Base-by-base conservation (phyloP, 1,284 basidiomycete genomes). In the Blastosporella zonata region DNA sequence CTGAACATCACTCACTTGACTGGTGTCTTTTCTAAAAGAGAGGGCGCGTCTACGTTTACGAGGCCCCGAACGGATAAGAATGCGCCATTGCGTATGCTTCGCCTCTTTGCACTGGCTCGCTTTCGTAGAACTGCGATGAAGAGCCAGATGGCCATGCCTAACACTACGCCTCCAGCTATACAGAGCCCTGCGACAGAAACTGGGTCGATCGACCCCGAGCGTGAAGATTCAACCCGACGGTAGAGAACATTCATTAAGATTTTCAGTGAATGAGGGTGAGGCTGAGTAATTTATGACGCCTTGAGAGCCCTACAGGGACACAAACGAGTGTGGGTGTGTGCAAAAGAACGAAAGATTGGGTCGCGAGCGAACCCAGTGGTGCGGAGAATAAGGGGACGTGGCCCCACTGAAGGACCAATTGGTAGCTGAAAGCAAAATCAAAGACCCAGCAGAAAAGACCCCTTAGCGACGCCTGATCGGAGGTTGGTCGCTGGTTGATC, bases 41-140 rank as follows among this genome's bases (percentile, higher is more conserved):
- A 2, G 7, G 35, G 18, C 6, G 21, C 6, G 33, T 39, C 59
- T 25, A 73, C 73, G 54, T 65, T 65, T 38, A 75, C 63, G 22
- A 77, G 50, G 3, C 77, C 77, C 33, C 70, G 70, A 44, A 78
- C 71, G 44, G 69, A 72, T 22, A 78, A 66, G 57, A 78, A 79
- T 20, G 73, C 70, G 13, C 71, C 65, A 28, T 64, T 68, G 40
- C 67, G 69, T 25, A 60, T 61, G 18, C 67, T 62, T 39, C 69
- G 67, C 27, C 73, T 65, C 53, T 66, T 69, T 25, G 60, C 56
- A 29, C 62, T 59, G 21, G 66, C 59, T 33, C 68, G 71, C 53
- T 71, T 72, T 41, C 78, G 68, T 51, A 67, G 68, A 38, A 60
- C 55, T 17, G 65, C 64, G 39, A 78, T 52, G 31, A 51, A 54